Percentiles rank a stretch among this genome's conserved stretches.
These are phyloP conservation scores for Cystobasidium tubakii DNA, from an alignment of 768 basidiomycete species.

Conservation along the genomic window DNA sequence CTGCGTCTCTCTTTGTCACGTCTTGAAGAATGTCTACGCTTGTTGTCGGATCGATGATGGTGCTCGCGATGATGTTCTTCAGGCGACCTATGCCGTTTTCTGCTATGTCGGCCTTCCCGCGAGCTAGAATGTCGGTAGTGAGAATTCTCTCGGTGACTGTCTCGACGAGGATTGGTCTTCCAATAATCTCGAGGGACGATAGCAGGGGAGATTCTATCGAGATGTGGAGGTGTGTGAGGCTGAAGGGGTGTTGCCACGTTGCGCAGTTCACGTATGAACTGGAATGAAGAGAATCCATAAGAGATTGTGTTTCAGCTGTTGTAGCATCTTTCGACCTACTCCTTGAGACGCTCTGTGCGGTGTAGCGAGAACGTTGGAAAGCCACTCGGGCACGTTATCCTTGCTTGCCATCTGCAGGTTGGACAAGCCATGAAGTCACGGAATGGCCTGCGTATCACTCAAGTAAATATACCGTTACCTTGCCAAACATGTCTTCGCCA, in stretches of 20 bases:
- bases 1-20: background rate
- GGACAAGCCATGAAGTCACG: background rate
- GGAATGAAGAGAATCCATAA: background rate
- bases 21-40: background rate
- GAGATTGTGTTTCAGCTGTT: background rate
- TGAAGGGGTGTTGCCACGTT: background rate
- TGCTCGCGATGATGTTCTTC: background rate
- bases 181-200: slow-evolving; percentile 11
- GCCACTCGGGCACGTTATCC: slow-evolving; percentile 2
- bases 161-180: background rate
- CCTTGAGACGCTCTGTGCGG: slow-evolving; percentile 4
- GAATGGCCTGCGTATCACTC: background rate
- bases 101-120: background rate
- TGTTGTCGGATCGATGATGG: background rate
- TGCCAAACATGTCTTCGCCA: slow-evolving; percentile 22
- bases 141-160: background rate
- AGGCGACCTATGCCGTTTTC: background rate
- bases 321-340: background rate
- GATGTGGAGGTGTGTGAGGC: slow-evolving; percentile 2
- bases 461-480: slow-evolving; percentile 9
- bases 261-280: background rate
- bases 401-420: background rate
- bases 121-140: background rate
- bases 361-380: background rate
- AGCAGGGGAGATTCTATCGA: background rate